Base-by-base conservation (phyloP, 2,329 filamentous ascomycete genomes). In the Exophiala viscosa region DNA sequence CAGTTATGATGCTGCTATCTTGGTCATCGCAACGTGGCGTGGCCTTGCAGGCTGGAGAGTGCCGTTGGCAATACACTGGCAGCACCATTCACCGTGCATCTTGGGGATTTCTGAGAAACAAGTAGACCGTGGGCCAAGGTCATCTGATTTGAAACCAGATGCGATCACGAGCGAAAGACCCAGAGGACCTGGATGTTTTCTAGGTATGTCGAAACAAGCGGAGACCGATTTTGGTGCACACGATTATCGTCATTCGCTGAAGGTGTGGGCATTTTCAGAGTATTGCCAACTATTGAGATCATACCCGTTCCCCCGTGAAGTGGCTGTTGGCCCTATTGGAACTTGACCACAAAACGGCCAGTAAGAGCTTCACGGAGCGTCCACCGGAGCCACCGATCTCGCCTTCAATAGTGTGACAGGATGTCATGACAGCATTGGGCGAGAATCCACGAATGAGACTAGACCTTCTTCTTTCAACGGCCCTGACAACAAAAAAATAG, bases 221-320 rank as follows among this genome's bases (percentile, higher is more conserved):
- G 23, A 28, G 23, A 7, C 18, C 28, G 18, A 14, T n/a, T 41
- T 42, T n/a, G n/a, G 40, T 23, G 6, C 28, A n/a, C 17, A 7
- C 40, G 40, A 7, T 28, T 28, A 31, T 42, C 13, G 40, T 42
- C 20, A 42, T 42, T 42, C 40, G 40, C 20, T 23, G 3, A 11
- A 13, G n/a, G 40, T 13, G 40, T 31, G 40, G 28, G n/a, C n/a
- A 23, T 20, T 23, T n/a, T 9, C 17, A 40, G 4, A 40, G 38
- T 15, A 9, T 40, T 15, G 38, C 38, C 38, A 40, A 40, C 38
- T 40, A 40, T 13, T 40, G 40, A 18, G 8, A 42, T 31, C 40
- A 31, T 42, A 31, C 40, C 40, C 20, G 40, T 42, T 42, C 40
- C 40, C 39, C 40, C 40, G 40, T 42, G 40, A 42, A 31, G n/a